phyloP scores from a whole-genome alignment of 202 grass and related monocot genomes.

The Setaria italica region DNA sequence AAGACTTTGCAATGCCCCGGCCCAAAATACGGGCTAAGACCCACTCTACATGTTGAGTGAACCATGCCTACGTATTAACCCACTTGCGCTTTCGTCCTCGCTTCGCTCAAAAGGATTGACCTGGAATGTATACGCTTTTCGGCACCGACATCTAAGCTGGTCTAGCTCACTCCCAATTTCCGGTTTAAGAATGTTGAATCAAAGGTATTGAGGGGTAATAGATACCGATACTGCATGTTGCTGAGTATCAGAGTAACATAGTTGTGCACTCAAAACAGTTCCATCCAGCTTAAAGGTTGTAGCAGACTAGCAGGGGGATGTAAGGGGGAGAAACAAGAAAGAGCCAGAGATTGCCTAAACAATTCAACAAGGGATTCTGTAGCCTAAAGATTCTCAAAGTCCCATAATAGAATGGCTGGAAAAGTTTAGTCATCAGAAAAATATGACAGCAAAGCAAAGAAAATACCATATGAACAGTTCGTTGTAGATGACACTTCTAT shows the following conservation, averaged over 20 bases:
- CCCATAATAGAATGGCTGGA: conserved; percentile 8
- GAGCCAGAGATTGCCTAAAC: neutral
- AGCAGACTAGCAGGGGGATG: neutral
- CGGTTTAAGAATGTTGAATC: too few relatives aligned
- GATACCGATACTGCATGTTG: neutral
- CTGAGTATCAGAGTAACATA: neutral
- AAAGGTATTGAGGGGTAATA: too few relatives aligned
- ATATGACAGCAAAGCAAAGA: neutral
- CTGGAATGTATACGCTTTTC: too few relatives aligned
- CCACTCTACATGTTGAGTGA: too few relatives aligned
- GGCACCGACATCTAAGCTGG: too few relatives aligned
- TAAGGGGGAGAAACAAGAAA: neutral
- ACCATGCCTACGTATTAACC: too few relatives aligned
- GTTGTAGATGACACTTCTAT: neutral
- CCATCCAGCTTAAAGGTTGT: conserved; percentile 5
- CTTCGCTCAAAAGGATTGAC: too few relatives aligned
- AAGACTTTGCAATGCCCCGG: too few relatives aligned
- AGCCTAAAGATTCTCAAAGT: neutral
- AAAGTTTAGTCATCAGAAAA: conserved; percentile 19
- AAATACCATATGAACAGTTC: neutral
- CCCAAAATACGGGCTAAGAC: too few relatives aligned
- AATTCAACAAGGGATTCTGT: neutral
- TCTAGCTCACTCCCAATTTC: too few relatives aligned
- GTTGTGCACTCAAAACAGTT: neutral
- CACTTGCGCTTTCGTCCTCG: too few relatives aligned